A percentile compares a stretch with the other conserved stretches of the same genome.
These are phyloP conservation scores for Trichoderma endophyticum DNA, from an alignment of 2,329 filamentous ascomycete species.

Conservation along the genomic window DNA sequence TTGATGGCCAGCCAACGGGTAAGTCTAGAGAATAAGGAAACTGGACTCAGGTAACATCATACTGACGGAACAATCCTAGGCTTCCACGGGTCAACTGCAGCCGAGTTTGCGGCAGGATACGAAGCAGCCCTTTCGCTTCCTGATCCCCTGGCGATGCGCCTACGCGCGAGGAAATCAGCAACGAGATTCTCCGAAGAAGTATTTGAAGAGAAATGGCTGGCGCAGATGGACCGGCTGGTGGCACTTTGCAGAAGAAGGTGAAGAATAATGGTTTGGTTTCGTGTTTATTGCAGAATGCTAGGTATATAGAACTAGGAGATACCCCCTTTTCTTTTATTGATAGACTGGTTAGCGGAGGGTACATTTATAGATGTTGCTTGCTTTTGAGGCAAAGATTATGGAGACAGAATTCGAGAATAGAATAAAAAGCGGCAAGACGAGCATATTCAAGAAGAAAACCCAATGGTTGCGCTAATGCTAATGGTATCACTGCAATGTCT, in stretches of 20 bases:
- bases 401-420: neutral
- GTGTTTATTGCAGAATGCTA: slow-evolving; percentile 15
- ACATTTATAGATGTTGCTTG: neutral
- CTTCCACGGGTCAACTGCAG: slow-evolving; percentile 76
- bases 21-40: slow-evolving; percentile 27
- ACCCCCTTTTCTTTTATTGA: slow-evolving; percentile 30
- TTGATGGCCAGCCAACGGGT: slow-evolving; percentile 78
- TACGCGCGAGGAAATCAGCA: slow-evolving; percentile 73
- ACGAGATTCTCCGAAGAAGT: slow-evolving; percentile 83
- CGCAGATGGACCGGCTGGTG: slow-evolving; percentile 71
- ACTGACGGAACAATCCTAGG: slow-evolving; percentile 45
- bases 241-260: slow-evolving; percentile 31
- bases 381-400: neutral
- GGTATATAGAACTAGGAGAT: slow-evolving; percentile 36
- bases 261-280: neutral
- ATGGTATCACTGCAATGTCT: slow-evolving; percentile 7
- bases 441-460: neutral
- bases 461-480: neutral
- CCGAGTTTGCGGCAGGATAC: slow-evolving; percentile 79
- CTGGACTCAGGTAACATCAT: neutral
- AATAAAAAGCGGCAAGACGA: neutral
- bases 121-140: slow-evolving; percentile 69
- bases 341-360: slow-evolving; percentile 7
- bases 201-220: slow-evolving; percentile 76
- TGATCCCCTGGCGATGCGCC: slow-evolving; percentile 71